A percentile compares a stretch with the other conserved stretches of the same genome.
phyloP scores from a whole-genome alignment of 2,329 filamentous ascomycete species.

The Aspergillus oerlinghausenensis region DNA sequence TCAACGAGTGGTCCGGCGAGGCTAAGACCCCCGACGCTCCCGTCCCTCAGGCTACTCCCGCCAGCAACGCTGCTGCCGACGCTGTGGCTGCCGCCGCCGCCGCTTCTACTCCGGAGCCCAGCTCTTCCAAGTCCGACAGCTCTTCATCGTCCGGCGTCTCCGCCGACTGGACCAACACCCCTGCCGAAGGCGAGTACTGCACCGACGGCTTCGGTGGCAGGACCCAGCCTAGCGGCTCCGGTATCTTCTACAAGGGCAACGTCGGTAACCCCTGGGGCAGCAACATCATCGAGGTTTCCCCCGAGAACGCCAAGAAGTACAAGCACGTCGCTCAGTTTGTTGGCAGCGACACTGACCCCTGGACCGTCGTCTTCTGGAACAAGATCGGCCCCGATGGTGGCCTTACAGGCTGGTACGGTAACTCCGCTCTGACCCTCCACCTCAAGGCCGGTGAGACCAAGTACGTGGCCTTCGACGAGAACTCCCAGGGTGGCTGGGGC shows the following conservation, averaged over 20 bases:
- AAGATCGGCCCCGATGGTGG: conserved; percentile 29
- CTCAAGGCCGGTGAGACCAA: conserved; percentile 27
- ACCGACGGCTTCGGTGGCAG: conserved; percentile 29
- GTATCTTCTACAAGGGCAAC: conserved; percentile 32
- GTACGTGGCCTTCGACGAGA: conserved; percentile 36
- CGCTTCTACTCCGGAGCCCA: conserved; percentile 7
- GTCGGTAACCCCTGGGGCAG: conserved; percentile 36
- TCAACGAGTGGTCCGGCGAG: conserved; percentile 32
- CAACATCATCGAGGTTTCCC: conserved; percentile 37
- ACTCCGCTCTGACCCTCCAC: conserved; percentile 30
- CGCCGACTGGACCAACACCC: conserved; percentile 20
- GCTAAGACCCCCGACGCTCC: conserved; percentile 12
- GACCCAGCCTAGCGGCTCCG: conserved; percentile 13
- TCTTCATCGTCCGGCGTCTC: conserved; percentile 8
- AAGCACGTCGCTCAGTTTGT: conserved; percentile 33
- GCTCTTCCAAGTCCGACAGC: not conserved
- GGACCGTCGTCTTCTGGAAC: conserved; percentile 40
- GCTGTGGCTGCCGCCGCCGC: conserved; percentile 9
- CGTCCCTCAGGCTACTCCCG: conserved; percentile 13
- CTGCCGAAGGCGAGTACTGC: conserved; percentile 19
- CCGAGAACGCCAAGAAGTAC: conserved; percentile 29
- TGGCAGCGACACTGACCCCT: conserved; percentile 28
- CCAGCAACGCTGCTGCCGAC: conserved; percentile 8
- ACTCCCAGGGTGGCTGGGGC: conserved; percentile 36
- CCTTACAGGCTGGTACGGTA: conserved; percentile 33